phyloP scores from a whole-genome alignment of 495 filamentous ascomycete species.

The Parathielavia appendiculata region DNA sequence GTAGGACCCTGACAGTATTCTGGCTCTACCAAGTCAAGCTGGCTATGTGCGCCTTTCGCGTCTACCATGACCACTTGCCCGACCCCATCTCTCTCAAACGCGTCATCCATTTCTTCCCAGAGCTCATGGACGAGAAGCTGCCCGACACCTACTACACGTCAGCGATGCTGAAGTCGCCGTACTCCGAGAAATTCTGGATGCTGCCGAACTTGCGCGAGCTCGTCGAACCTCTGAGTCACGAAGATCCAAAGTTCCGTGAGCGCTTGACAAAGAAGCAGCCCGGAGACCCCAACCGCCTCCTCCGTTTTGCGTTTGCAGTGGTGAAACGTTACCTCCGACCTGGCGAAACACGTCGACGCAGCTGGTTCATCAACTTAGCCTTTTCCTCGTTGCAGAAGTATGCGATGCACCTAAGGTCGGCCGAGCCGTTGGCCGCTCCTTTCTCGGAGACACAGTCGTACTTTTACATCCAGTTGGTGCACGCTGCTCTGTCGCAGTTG shows the following conservation, averaged over 20 bases:
- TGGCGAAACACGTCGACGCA: constrained; percentile 17
- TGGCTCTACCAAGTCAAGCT: constrained; percentile 27
- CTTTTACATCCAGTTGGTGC: constrained; percentile 24
- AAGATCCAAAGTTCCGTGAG: neutral
- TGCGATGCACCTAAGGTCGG: constrained; percentile 12
- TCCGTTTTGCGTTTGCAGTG: constrained; percentile 18
- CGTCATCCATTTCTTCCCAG: constrained; percentile 11
- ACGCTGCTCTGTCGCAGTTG: constrained; percentile 17
- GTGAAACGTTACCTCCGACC: constrained; percentile 20
- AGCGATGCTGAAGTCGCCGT: constrained; percentile 12
- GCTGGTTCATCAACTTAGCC: constrained; percentile 24
- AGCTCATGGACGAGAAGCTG: constrained; percentile 15
- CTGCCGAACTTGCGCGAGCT: constrained; percentile 19
- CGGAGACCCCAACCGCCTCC: constrained; percentile 12
- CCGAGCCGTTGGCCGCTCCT: neutral
- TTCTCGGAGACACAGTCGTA: constrained; percentile 23
- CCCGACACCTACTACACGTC: constrained; percentile 18
- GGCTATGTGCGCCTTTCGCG: neutral
- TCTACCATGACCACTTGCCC: neutral
- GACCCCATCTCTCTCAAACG: neutral
- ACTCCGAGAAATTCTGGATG: constrained; percentile 20
- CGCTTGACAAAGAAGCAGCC: neutral
- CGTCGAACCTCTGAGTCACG: neutral
- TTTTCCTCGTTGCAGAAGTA: constrained; percentile 17
- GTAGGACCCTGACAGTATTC: constrained; percentile 24